Evolutionary conservation across 352 stramenopile species (phyloP).

Genomic region (Globisporangium middletonii): DNA sequence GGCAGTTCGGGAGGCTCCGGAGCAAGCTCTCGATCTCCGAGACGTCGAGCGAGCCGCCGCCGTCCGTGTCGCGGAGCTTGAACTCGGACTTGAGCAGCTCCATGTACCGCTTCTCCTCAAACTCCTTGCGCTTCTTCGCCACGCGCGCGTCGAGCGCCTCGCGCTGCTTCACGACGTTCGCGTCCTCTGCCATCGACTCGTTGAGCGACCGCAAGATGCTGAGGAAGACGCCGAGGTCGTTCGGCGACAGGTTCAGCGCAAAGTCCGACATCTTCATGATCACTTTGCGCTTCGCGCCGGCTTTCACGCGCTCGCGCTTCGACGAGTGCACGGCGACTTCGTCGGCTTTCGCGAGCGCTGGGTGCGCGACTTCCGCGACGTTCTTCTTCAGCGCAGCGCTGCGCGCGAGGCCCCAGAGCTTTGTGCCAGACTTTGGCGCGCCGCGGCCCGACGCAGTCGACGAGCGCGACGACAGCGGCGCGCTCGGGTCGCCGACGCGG

Average conservation of each 20-base stretch:
- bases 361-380: slow-evolving; percentile 55
- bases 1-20: slow-evolving; percentile 55
- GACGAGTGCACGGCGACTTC: slow-evolving; percentile 18
- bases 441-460: slow-evolving; percentile 5
- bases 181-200: slow-evolving; percentile 68
- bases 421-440: slow-evolving; percentile 25
- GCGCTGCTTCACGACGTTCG: slow-evolving; percentile 50
- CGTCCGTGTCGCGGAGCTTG: slow-evolving; percentile 60
- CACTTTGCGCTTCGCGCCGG: slow-evolving; percentile 52
- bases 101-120: slow-evolving; percentile 68
- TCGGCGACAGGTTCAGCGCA: slow-evolving; percentile 72
- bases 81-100: slow-evolving; percentile 73
- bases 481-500: slow-evolving; percentile 34
- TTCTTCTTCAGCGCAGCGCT: slow-evolving; percentile 45
- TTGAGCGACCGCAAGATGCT: slow-evolving; percentile 63
- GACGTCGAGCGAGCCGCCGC: slow-evolving; percentile 64
- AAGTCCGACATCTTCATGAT: slow-evolving; percentile 83
- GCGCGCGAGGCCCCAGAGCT: slow-evolving; percentile 57
- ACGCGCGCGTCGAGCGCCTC: slow-evolving; percentile 40
- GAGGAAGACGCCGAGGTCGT: slow-evolving; percentile 75
- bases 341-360: slow-evolving; percentile 31
- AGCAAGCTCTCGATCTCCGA: slow-evolving; percentile 60
- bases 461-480: slow-evolving; percentile 9
- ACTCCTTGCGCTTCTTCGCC: slow-evolving; percentile 31
- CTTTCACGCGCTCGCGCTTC: slow-evolving; percentile 39